Percentiles rank a stretch among this genome's conserved stretches.
phyloP scores from a whole-genome alignment of 495 filamentous ascomycete genomes.

The Talaromyces wortmannii region DNA sequence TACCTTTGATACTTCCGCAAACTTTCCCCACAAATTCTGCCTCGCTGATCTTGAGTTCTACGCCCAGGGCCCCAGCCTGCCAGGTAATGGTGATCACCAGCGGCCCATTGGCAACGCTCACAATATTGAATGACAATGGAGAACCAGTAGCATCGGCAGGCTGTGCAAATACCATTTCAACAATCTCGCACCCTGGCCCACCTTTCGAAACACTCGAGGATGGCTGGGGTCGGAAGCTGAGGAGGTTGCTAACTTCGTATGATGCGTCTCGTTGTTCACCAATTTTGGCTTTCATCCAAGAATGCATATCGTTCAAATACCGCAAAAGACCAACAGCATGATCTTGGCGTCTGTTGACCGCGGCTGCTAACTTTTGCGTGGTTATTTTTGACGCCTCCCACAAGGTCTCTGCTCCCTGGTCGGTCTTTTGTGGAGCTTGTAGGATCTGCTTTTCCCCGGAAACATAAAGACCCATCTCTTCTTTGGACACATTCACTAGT shows the following conservation, averaged over 20 bases:
- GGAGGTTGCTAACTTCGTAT: slow-evolving; percentile 20
- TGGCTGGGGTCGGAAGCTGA: slow-evolving; percentile 11
- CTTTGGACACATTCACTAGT: too few relatives aligned
- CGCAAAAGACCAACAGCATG: slow-evolving; percentile 17
- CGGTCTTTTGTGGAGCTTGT: too few relatives aligned
- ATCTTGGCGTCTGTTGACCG: slow-evolving; percentile 11
- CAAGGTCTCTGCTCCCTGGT: too few relatives aligned
- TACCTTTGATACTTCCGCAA: too few relatives aligned
- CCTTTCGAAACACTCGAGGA: neutral
- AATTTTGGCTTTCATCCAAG: slow-evolving; percentile 14
- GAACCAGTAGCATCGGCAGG: slow-evolving; percentile 16
- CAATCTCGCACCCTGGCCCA: slow-evolving; percentile 6
- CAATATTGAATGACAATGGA: slow-evolving; percentile 16
- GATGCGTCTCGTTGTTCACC: slow-evolving; percentile 15
- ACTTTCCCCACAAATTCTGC: too few relatives aligned
- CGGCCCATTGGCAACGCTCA: slow-evolving; percentile 17
- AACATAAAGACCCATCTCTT: too few relatives aligned
- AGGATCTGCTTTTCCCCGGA: too few relatives aligned
- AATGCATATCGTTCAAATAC: slow-evolving; percentile 14
- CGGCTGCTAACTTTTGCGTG: slow-evolving; percentile 13
- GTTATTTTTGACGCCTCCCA: slow-evolving; percentile 13
- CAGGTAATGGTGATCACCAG: slow-evolving; percentile 15
- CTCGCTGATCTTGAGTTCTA: neutral
- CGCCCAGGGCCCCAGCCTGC: slow-evolving; percentile 15
- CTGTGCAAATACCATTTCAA: slow-evolving; percentile 21